Evolutionary conservation across 2,329 filamentous ascomycete genomes (phyloP), one percentile per base, ranked within the genome.

Genomic region (Taxawa tesnikishii): DNA sequence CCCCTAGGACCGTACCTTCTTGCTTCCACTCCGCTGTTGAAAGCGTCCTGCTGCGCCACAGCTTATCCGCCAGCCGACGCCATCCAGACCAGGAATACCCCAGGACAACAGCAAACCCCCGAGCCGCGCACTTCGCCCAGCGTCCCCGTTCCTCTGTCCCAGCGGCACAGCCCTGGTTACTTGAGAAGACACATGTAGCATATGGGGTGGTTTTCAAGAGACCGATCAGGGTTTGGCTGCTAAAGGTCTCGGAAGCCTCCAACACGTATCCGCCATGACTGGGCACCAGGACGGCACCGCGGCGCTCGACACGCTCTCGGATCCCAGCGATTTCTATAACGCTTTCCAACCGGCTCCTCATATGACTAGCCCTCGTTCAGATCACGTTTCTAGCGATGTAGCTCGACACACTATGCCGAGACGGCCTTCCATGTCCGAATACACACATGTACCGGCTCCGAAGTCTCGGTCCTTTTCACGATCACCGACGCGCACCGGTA

Each of bases 281-380:
- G 25, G 26, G 32, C 32, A 33, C 15, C 21, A 28, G 9, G 29
- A 21, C n/a, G 28, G 14, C 16, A 12, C 16, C 8, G 18, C 19
- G 14, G 17, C 29, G 29, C 12, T 36, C 11, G 33, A 36, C 14
- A 29, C 28, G 8, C 32, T 25, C 15, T 14, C 28, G 10, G 28
- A 35, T 24, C 26, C 33, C 26, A 12, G 33, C 29, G 33, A 35
- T 23, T 35, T 30, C 24, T 36, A 36, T 29, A 32, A 28, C 12
- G 31, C 33, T 13, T 36, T 21, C 24, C 21, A 24, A 23, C 15
- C n/a, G 10, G 12, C 13, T 29, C n/a, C 16, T 10, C 10, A 11
- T 29, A 10, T 18, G 12, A 13, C 28, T 10, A 29, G n/a, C 15
- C 12, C 15, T 15, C 28, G 15, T 15, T 16, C 16, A 29, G 12